Evolutionary conservation across 2,329 filamentous ascomycete species (phyloP), one percentile per base, ranked within the genome.

Genomic region (Ascomycota sp.): DNA sequence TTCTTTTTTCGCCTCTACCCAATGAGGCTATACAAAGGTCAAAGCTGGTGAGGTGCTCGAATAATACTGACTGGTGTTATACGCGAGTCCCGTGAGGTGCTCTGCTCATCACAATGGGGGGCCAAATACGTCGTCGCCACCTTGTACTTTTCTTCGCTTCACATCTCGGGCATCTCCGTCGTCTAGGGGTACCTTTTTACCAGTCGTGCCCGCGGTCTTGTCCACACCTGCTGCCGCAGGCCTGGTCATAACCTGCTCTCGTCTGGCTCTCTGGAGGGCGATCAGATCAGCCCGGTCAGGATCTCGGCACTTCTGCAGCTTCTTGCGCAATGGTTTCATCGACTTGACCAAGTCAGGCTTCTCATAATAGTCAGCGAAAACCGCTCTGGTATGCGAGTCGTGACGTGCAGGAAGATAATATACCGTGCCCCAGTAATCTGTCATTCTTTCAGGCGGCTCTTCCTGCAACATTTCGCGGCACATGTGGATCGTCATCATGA

Each of bases 251-350:
- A 52, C 53, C 34, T 62, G 55, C 40, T 72, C 65, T 28, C 69
- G 69, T 40, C 74, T 63, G 13, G 69, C 67, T 37, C 65, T 63
- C 41, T 79, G 73, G 30, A 78, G 53, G 28, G 70, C 71, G 12
- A 82, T 71, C 4, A 85, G 51, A 47, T 85, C 75, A 26, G 65
- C 69, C 32, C 78, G 69, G 40, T 80, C 74, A 0, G 78, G 77
- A 42, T 86, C 78, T 33, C 73, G 61, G 40, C 78, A 85, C 40
- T 64, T 68, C 35, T 67, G 69, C n/a, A 85, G 57, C 46, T 81
- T 83, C 50, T 65, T 70, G 11, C 70, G 62, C 9, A 81, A 51
- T 0, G 64, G 62, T 25, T 66, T 67, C 39, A 71, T 60, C 4
- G 45, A 44, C 27, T 53, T 55, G 30, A 50, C 38, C 8, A 45